Base-by-base conservation (phyloP, 331 rosid species). In the Stylosanthes scabra region DNA sequence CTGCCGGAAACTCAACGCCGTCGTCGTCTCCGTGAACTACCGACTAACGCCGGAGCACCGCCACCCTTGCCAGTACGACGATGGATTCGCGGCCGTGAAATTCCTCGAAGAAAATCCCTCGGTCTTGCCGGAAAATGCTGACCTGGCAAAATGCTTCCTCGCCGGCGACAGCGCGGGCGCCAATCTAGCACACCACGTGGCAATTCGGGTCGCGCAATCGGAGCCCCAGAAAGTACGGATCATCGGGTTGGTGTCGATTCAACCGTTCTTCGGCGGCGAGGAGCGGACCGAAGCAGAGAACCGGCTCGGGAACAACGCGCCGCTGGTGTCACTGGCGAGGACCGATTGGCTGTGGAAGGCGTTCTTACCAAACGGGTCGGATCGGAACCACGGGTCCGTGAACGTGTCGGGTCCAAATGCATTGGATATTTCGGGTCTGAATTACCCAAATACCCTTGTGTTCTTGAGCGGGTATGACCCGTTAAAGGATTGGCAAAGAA, bases 91-190 rank as follows among this genome's bases (percentile, higher is more conserved):
- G 52, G 77, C 80, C 2, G 39, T 85, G 11, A 50, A 59, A 11
- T 85, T 71, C 60, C 16, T 89, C 11, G 87, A 83, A 16, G 72
- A 68, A 8, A 60, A 73, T 4, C 65, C 45, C n/a, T 4, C 47
- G 1, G 52, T 1, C 0, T 8, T 88, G 11, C 91, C 88, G 3
- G 47, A 44, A 5, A 74, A 16, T 5, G 84, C 84, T 4, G 89
- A 87, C 15, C 0, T 84, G 65, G 46, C 77, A 0, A 75, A 59
- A 2, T 84, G 88, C 71, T 84, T 90, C 55, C 8, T 90, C 9
- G 84, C 85, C 8, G 93, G 93, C 0, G 96, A 90, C 34, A 90
- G 96, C 46, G 93, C 96, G 0, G 92, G 96, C 5, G 93, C 81
- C 8, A 87, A 87, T 64, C 0, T 90, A 14, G 88, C 84, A 0